Evolutionary conservation across 2,329 filamentous ascomycete genomes (phyloP).

Genomic region (Colletotrichum liaoningense): DNA sequence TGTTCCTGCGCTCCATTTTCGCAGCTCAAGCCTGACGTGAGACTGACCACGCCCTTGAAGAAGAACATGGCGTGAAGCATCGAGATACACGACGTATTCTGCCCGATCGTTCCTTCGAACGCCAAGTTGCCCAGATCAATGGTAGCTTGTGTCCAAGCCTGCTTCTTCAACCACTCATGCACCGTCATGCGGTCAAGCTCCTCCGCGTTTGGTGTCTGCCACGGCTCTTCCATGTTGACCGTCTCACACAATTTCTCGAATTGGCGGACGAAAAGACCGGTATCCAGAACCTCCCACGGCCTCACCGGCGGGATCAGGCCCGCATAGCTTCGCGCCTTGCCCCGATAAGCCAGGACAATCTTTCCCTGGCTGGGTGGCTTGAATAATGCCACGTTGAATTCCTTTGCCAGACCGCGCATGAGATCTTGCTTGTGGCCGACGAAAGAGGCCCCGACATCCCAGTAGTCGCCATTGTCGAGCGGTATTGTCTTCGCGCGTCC

Average conservation of each 20-base stretch:
- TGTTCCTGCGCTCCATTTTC: constrained; percentile 30
- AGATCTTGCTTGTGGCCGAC: constrained; percentile 36
- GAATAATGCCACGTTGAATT: constrained; percentile 19
- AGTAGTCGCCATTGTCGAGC: constrained; percentile 32
- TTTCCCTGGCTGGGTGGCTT: constrained; percentile 21
- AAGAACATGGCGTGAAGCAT: constrained; percentile 36
- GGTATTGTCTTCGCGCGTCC: constrained; percentile 30
- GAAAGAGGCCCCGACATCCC: constrained; percentile 38
- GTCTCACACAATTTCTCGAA: constrained; percentile 32
- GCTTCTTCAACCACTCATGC: constrained; percentile 20
- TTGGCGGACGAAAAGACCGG: constrained; percentile 8
- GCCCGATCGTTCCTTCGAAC: constrained; percentile 24
- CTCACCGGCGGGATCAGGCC: constrained; percentile 34
- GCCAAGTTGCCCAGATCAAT: constrained; percentile 22
- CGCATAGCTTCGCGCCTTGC: constrained; percentile 26
- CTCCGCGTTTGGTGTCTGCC: constrained; percentile 27
- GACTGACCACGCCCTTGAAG: constrained; percentile 21
- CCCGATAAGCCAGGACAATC: constrained; percentile 26
- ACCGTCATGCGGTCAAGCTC: constrained; percentile 26
- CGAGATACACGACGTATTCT: constrained; percentile 24
- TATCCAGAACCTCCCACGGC: constrained; percentile 30
- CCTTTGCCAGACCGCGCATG: constrained; percentile 30
- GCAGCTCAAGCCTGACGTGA: constrained; percentile 10
- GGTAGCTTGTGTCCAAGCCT: constrained; percentile 15
- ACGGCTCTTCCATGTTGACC: constrained; percentile 29